Percentiles rank a stretch among this genome's conserved stretches.
Conservation (phyloP, 495 filamentous ascomycete species). For the Recurvomyces mirabilis region DNA sequence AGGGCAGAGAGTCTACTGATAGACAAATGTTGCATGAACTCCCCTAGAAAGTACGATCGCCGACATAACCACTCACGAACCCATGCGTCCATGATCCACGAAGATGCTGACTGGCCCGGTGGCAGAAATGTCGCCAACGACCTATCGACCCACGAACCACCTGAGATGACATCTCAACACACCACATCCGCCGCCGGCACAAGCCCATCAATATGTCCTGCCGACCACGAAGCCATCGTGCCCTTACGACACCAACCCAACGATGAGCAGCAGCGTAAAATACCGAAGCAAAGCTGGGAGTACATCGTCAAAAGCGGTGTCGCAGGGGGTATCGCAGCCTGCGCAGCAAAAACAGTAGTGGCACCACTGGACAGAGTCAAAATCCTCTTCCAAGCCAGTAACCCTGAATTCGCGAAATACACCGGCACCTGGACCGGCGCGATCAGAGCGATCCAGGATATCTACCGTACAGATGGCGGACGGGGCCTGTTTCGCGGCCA, state of each 20-base stretch:
- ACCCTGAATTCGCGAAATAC: conserved; percentile 88
- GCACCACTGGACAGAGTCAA: conserved; percentile 96
- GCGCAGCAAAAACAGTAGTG: conserved; percentile 80
- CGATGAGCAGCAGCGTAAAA: conserved; percentile 11
- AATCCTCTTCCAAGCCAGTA: conserved; percentile 94
- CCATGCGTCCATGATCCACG: no score
- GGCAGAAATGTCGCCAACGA: no score
- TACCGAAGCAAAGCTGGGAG: conserved; percentile 62
- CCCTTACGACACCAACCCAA: no score
- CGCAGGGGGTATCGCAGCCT: conserved; percentile 76
- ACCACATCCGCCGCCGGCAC: no score
- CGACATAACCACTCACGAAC: no score
- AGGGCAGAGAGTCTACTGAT: no score
- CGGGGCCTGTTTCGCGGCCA: conserved; percentile 82
- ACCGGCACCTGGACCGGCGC: conserved; percentile 77
- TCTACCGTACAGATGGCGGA: conserved; percentile 61
- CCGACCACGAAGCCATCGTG: not conserved
- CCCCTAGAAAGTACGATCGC: no score
- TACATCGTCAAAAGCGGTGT: conserved; percentile 72
- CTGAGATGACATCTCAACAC: conserved; percentile 8
- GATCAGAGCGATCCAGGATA: conserved; percentile 64
- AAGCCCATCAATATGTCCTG: not conserved
- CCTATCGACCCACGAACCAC: conserved; percentile 6
- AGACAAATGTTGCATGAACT: no score
- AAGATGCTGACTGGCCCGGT: no score